These are phyloP conservation scores for Podospora anserina DNA, from an alignment of 495 filamentous ascomycete species.

Conservation along the genomic window DNA sequence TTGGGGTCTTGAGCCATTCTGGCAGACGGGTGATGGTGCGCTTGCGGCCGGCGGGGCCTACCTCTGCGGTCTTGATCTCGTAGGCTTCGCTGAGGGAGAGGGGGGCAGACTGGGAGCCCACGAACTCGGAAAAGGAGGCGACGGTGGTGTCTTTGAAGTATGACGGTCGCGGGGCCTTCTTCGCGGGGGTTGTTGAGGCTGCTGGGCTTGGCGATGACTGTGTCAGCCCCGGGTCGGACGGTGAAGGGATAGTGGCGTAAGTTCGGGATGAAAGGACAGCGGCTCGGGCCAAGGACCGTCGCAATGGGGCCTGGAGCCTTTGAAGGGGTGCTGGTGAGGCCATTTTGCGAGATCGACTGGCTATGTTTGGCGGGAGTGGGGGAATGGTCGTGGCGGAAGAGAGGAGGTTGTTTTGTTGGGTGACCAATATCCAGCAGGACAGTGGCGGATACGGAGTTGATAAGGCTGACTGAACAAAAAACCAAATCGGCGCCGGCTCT, in stretches of 20 bases:
- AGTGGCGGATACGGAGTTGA: constrained; percentile 12
- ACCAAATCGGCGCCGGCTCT: constrained; percentile 15
- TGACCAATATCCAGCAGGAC: background rate
- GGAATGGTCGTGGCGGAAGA: background rate
- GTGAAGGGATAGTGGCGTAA: constrained; percentile 34
- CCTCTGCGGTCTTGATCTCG: constrained; percentile 70
- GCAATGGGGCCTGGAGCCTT: constrained; percentile 33
- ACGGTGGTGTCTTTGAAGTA: constrained; percentile 83
- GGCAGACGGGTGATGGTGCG: constrained; percentile 89
- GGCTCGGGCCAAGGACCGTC: constrained; percentile 30
- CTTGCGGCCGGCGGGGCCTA: constrained; percentile 75
- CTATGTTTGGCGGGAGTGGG: background rate
- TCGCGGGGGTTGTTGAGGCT: constrained; percentile 14
- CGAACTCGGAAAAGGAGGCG: constrained; percentile 82
- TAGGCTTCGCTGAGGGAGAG: constrained; percentile 57
- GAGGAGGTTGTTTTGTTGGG: constrained; percentile 6
- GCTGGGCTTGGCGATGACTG: constrained; percentile 12
- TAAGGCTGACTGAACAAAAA: constrained; percentile 1
- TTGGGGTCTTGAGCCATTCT: constrained; percentile 92
- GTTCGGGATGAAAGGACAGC: constrained; percentile 23
- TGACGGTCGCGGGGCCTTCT: constrained; percentile 49
- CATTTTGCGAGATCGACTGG: constrained; percentile 22
- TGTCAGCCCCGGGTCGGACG: constrained; percentile 17
- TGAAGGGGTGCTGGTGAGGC: constrained; percentile 32
- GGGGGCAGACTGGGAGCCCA: constrained; percentile 45